Conservation (phyloP, 2,329 filamentous ascomycete genomes). For the Phaeosphaeria sp. region DNA sequence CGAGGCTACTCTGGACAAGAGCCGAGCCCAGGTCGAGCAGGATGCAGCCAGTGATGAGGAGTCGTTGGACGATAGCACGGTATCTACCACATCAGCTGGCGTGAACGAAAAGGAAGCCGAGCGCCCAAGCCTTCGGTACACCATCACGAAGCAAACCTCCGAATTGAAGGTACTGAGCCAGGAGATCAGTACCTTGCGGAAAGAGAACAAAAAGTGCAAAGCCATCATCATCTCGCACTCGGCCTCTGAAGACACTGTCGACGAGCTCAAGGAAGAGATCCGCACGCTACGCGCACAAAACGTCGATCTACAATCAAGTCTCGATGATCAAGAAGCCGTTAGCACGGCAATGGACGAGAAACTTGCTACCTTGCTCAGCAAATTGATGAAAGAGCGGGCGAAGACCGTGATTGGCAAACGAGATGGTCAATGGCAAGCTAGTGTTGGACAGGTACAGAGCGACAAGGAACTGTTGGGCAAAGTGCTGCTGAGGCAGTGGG, state of each 20-base stretch:
- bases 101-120: slow-evolving; percentile 31
- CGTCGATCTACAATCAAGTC: slow-evolving; percentile 23
- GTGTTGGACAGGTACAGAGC: slow-evolving; percentile 20
- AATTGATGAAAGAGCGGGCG: slow-evolving; percentile 41
- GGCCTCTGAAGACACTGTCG: slow-evolving; percentile 9
- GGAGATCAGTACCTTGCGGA: slow-evolving; percentile 22
- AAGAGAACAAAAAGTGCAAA: slow-evolving; percentile 22
- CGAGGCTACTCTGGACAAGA: slow-evolving; percentile 27
- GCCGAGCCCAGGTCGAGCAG: slow-evolving; percentile 20
- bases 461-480: slow-evolving; percentile 42
- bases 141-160: slow-evolving; percentile 35
- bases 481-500: slow-evolving; percentile 46
- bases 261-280: slow-evolving; percentile 15
- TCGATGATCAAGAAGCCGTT: slow-evolving; percentile 30
- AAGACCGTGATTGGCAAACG: slow-evolving; percentile 37
- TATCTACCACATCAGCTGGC: slow-evolving; percentile 11
- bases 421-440: slow-evolving; percentile 45
- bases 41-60: slow-evolving; percentile 17
- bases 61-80: slow-evolving; percentile 17
- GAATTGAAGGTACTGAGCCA: slow-evolving; percentile 34
- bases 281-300: slow-evolving; percentile 22
- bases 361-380: slow-evolving; percentile 34
- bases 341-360: slow-evolving; percentile 45
- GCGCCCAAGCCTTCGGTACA: slow-evolving; percentile 26
- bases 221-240: slow-evolving; percentile 2